phyloP scores from a whole-genome alignment of 2,329 filamentous ascomycete genomes.

The Cytospora leucostoma region DNA sequence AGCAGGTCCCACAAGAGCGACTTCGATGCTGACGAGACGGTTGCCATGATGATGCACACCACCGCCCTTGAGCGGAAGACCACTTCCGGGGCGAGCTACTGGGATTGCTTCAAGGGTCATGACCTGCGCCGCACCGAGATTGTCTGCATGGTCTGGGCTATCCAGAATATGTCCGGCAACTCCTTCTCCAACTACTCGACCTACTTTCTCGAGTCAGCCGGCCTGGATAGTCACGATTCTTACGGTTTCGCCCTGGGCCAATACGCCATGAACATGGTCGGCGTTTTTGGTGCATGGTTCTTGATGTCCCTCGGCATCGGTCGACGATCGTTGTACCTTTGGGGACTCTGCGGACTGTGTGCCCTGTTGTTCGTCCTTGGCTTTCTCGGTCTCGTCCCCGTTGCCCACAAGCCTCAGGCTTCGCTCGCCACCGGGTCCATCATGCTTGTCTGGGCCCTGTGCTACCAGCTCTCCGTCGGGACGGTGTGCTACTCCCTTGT shows the following conservation, averaged over 20 bases:
- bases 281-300: conserved; percentile 79
- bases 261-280: conserved; percentile 74
- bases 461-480: conserved; percentile 85
- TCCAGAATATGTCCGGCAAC: conserved; percentile 65
- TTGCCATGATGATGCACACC: conserved; percentile 92
- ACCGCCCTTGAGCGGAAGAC: conserved; percentile 77
- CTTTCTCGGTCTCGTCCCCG: conserved; percentile 75
- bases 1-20: conserved; percentile 64
- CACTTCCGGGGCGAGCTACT: conserved; percentile 71
- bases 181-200: conserved; percentile 67
- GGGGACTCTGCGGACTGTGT: conserved; percentile 72
- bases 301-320: conserved; percentile 76
- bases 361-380: conserved; percentile 80
- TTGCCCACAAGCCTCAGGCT: conserved; percentile 56
- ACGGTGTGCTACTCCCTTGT: conserved; percentile 90
- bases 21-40: conserved; percentile 80
- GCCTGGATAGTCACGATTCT: conserved; percentile 51
- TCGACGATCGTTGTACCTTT: conserved; percentile 74
- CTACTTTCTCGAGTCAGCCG: conserved; percentile 63
- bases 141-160: conserved; percentile 65
- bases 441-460: conserved; percentile 80
- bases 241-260: conserved; percentile 65
- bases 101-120: conserved; percentile 80
- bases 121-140: conserved; percentile 78
- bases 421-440: conserved; percentile 81